Percentiles rank a stretch among this genome's conserved stretches.
phyloP scores from a whole-genome alignment of 1,284 basidiomycete genomes.

The Apiotrichum brassicae region DNA sequence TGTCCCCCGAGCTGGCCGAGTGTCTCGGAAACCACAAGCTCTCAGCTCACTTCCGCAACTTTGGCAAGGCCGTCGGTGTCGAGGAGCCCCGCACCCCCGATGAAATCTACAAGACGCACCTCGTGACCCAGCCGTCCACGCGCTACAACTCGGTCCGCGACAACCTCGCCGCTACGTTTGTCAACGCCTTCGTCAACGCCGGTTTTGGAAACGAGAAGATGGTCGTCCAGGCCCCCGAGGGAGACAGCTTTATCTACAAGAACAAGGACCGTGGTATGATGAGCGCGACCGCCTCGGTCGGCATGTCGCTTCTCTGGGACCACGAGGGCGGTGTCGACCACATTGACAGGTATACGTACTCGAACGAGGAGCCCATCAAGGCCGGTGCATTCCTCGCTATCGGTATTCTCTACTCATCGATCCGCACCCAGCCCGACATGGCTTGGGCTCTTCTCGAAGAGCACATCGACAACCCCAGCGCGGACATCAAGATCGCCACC shows the following conservation, averaged over 20 bases:
- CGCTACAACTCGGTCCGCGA: constrained; percentile 89
- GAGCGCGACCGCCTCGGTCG: constrained; percentile 90
- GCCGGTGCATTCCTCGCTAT: constrained; percentile 93
- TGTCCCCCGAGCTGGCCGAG: constrained; percentile 75
- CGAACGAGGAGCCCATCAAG: constrained; percentile 94
- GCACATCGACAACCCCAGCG: constrained; percentile 81
- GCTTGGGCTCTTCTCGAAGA: constrained; percentile 87
- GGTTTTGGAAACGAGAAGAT: constrained; percentile 99
- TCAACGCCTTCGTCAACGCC: constrained; percentile 98
- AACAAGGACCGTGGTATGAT: constrained; percentile 99
- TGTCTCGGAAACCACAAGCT: constrained; percentile 78
- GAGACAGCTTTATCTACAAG: constrained; percentile 98
- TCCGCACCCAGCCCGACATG: constrained; percentile 89
- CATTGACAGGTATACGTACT: constrained; percentile 98
- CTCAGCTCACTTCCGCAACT: constrained; percentile 78
- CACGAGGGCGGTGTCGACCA: constrained; percentile 89
- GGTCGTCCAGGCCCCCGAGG: constrained; percentile 94
- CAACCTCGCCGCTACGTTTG: constrained; percentile 93
- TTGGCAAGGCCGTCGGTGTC: constrained; percentile 92
- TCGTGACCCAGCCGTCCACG: constrained; percentile 72
- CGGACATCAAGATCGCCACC: constrained; percentile 75
- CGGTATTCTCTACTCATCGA: constrained; percentile 82
- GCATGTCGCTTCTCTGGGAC: constrained; percentile 92
- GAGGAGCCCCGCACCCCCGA: constrained; percentile 84
- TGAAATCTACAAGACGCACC: constrained; percentile 95